A percentile compares a stretch with the other conserved stretches of the same genome.
These are phyloP conservation scores for Heritiera fomes DNA, from an alignment of 345 rosid species.

Conservation along the genomic window DNA sequence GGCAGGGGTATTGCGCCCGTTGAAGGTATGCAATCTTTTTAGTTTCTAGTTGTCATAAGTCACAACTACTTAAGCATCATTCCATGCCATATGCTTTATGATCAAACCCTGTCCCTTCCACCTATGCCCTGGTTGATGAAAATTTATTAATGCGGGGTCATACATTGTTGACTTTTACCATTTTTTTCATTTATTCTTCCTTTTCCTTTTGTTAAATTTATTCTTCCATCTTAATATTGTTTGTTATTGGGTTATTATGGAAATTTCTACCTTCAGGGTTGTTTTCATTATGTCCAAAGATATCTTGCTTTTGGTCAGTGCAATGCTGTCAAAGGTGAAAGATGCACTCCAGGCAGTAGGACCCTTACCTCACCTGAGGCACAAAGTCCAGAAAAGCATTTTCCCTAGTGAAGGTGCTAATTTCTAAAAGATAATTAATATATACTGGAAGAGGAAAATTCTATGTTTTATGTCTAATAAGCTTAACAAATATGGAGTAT, in stretches of 20 bases:
- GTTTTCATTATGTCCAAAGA: background rate
- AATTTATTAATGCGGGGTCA: background rate
- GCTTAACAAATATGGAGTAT: background rate
- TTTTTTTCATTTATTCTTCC: background rate
- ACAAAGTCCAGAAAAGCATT: background rate
- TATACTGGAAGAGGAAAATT: background rate
- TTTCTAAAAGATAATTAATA: background rate
- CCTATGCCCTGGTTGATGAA: background rate
- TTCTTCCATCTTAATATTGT: background rate
- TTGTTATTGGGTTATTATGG: background rate
- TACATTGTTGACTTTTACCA: background rate
- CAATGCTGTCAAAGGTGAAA: background rate
- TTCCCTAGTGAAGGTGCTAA: background rate
- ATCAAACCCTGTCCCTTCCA: background rate
- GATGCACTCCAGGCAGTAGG: background rate
- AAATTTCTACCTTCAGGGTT: background rate
- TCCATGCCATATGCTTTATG: background rate
- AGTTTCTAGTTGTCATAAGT: background rate
- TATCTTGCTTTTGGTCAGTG: background rate
- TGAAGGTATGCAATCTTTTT: conserved; percentile 54
- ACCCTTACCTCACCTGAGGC: conserved; percentile 5
- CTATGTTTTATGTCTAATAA: background rate
- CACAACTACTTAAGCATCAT: background rate
- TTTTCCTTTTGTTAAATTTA: background rate
- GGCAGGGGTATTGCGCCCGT: conserved; percentile 68